These are phyloP conservation scores for Terfezia boudieri DNA, from an alignment of 495 filamentous ascomycete genomes.

Conservation along the genomic window DNA sequence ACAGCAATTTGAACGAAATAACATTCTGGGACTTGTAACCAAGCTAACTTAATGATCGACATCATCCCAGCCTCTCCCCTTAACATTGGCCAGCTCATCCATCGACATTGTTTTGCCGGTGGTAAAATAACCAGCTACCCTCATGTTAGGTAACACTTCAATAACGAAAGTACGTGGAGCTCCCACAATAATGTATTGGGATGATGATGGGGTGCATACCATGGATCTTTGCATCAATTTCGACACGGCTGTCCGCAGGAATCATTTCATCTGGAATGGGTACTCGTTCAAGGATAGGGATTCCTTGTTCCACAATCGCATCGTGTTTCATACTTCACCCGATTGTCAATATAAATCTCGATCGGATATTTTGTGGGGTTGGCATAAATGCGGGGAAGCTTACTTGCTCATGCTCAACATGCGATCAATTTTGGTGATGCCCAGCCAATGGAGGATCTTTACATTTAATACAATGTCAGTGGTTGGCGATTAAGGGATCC, in stretches of 20 bases:
- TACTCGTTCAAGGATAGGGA: conserved; percentile 78
- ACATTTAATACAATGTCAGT: conserved; percentile 7
- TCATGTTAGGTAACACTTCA: no score
- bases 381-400: conserved; percentile 15
- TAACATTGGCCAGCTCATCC: conserved; percentile 63
- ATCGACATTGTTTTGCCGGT: conserved; percentile 73
- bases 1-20: background rate
- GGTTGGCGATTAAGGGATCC: background rate
- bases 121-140: conserved; percentile 44
- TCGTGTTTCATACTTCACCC: conserved; percentile 78
- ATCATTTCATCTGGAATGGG: conserved; percentile 90
- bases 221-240: conserved; percentile 97
- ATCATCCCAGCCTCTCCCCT: conserved; percentile 85
- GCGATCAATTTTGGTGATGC: conserved; percentile 93
- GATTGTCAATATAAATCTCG: background rate
- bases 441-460: conserved; percentile 88
- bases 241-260: conserved; percentile 80
- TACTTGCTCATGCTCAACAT: conserved; percentile 98
- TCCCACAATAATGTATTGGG: conserved; percentile 1
- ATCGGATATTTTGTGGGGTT: background rate
- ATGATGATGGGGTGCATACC: conserved; percentile 31
- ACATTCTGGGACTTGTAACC: background rate
- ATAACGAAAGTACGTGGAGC: background rate
- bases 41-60: background rate
- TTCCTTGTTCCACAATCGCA: conserved; percentile 88